A percentile compares a stretch with the other conserved stretches of the same genome.
Evolutionary conservation across 345 rosid genomes (phyloP).

Genomic region (Boechera divaricarpa): DNA sequence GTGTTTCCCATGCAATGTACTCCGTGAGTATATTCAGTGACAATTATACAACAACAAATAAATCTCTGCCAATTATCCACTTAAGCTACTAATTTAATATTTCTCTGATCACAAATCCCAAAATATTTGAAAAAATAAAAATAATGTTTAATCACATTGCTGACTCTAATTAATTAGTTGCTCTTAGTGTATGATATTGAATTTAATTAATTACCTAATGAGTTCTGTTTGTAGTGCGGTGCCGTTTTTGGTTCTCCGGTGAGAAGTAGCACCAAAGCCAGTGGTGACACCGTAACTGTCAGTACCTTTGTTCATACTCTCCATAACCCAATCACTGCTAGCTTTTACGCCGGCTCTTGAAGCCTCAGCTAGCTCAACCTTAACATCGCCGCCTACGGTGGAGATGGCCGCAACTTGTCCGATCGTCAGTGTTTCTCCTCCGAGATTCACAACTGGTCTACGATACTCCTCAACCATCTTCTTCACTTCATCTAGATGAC

Average conservation of each 20-base stretch:
- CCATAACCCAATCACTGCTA: constrained; percentile 86
- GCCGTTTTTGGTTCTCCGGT: constrained; percentile 75
- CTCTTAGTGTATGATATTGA: neutral
- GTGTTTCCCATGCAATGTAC: constrained; percentile 40
- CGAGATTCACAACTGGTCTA: constrained; percentile 63
- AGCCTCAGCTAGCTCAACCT: constrained; percentile 58
- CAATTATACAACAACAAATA: constrained; percentile 24
- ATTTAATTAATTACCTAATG: constrained; percentile 53
- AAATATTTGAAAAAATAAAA: neutral
- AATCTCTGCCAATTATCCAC: constrained; percentile 32
- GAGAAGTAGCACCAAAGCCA: constrained; percentile 81
- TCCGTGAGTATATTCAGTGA: constrained; percentile 34
- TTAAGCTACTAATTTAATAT: constrained; percentile 14
- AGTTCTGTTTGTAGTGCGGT: constrained; percentile 72
- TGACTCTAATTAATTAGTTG: neutral
- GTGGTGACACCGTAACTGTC: constrained; percentile 84
- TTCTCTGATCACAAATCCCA: constrained; percentile 12
- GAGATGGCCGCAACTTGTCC: constrained; percentile 81
- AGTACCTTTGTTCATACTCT: constrained; percentile 68
- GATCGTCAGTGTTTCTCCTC: constrained; percentile 73
- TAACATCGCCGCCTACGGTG: constrained; percentile 33
- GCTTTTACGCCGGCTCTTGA: constrained; percentile 66
- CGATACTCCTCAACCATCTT: constrained; percentile 71
- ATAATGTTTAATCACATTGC: constrained; percentile 15
- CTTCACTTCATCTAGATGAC: constrained; percentile 83